These are phyloP conservation scores for Botryobasidium botryosum DNA, from an alignment of 768 basidiomycete genomes.

Conservation along the genomic window DNA sequence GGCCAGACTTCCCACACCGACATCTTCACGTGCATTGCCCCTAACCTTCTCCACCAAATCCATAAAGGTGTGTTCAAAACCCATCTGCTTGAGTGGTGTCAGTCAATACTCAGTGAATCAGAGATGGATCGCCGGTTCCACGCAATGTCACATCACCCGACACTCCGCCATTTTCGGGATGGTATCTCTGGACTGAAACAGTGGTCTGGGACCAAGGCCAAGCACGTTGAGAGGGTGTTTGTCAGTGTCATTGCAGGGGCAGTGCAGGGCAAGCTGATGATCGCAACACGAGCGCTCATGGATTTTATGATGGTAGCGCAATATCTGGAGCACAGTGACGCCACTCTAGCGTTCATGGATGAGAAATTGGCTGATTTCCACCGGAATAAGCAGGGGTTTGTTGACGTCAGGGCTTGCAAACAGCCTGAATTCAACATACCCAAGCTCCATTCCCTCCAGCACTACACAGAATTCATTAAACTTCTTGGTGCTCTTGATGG, in stretches of 20 bases:
- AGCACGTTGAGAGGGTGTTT: conserved; percentile 9
- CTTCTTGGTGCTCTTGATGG: conserved; percentile 21
- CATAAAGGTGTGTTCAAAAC: too few species aligned
- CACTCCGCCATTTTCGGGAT: neutral
- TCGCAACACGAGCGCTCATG: conserved; percentile 1
- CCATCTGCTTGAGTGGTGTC: conserved; percentile 26
- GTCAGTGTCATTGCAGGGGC: conserved; percentile 1
- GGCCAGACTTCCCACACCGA: too few species aligned
- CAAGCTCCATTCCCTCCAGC: conserved; percentile 20
- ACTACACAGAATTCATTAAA: conserved; percentile 18
- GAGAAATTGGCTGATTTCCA: neutral
- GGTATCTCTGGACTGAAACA: conserved; percentile 4
- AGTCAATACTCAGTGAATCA: conserved; percentile 1
- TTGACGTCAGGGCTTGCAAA: neutral
- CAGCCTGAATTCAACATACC: conserved; percentile 22
- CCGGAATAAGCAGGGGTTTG: neutral
- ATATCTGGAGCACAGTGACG: neutral
- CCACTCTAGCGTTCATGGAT: neutral
- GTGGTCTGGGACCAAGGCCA: conserved; percentile 7
- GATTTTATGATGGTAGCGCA: conserved; percentile 3
- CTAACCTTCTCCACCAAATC: too few species aligned
- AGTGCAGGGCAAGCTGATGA: neutral
- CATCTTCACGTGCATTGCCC: too few species aligned
- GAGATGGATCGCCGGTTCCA: conserved; percentile 13
- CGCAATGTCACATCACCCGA: conserved; percentile 1